Evolutionary conservation across 2,329 filamentous ascomycete genomes (phyloP).

Genomic region (Rutstroemia sp.): DNA sequence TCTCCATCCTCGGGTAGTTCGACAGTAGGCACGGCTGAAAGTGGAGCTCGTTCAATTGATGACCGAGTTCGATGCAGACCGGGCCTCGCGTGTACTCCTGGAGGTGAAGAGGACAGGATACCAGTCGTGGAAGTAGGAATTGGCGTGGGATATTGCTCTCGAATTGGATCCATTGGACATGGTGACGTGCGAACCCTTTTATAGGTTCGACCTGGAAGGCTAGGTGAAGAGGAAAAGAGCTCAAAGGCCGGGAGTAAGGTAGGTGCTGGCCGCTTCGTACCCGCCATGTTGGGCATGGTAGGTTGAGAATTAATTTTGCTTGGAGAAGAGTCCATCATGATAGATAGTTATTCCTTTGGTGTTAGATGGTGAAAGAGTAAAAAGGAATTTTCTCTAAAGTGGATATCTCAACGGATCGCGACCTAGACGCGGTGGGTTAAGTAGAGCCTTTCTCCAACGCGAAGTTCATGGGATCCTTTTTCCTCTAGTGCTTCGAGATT

Average conservation of each 20-base stretch:
- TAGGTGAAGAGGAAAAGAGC: constrained; percentile 70
- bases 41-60: constrained; percentile 63
- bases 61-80: constrained; percentile 54
- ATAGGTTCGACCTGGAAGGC: constrained; percentile 61
- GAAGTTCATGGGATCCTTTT: constrained; percentile 10
- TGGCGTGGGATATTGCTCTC: constrained; percentile 76
- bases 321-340: constrained; percentile 31
- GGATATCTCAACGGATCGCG: constrained; percentile 12
- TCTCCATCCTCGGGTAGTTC: constrained; percentile 78
- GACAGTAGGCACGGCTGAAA: constrained; percentile 76
- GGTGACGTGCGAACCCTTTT: constrained; percentile 49
- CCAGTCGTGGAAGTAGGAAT: constrained; percentile 90
- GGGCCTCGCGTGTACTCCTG: constrained; percentile 44
- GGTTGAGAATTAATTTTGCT: constrained; percentile 27
- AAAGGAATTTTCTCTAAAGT: constrained; percentile 15
- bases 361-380: neutral
- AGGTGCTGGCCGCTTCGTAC: constrained; percentile 55
- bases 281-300: constrained; percentile 30
- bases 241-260: constrained; percentile 73
- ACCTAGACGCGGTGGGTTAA: constrained; percentile 8
- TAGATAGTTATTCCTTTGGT: constrained; percentile 14
- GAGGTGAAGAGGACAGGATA: constrained; percentile 81
- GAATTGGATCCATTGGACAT: constrained; percentile 28
- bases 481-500: neutral
- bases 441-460: neutral